Base-by-base conservation (phyloP, 78 protist species). In the Tieghemostelium lacteum region DNA sequence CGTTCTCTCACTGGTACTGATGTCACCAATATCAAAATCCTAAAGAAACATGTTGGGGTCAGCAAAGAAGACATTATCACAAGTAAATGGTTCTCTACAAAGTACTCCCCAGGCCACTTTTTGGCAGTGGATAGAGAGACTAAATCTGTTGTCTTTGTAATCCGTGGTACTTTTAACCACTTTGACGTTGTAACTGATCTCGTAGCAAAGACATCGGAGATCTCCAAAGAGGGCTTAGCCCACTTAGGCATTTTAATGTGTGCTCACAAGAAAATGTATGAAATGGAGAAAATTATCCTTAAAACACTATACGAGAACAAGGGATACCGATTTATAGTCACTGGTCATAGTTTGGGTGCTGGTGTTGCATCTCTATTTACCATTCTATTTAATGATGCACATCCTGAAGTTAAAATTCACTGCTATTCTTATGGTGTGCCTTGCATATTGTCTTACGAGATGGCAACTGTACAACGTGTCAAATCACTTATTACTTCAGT, bases 261-360 rank as follows among this genome's bases (percentile, higher is more conserved):
- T 73, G 87, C 76, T 12, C 80, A 83, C 36, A 83, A 55, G 78
- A 83, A 83, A 31, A 36, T 57, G 57, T 24, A 69, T 20, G 91
- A 83, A 28, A 45, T 69, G 58, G 63, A 69, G 10, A 2, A 7
- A 2, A 12, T 83, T 3, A 73, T 83, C 0, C 17, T 55, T 20
- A 66, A 45, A 31, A 29, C 69, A 8, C 34, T 83, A 36, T 37
- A 63, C 0, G 36, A 29, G 10, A 16, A 69, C 55, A 70, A 80
- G 31, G 86, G 86, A 0, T 88, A 88, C 28, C 26, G 50, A 28
- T 50, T 88, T 14, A 28, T 88, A 20, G 93, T 88, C 0, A 88
- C 93, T 3, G 93, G 93, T 28, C 93, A 88, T 57, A 49, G 67
- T 10, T 37, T 88, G 12, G 93, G 91, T 22, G 93, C 93, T 26